Base-by-base conservation (phyloP, 2,329 filamentous ascomycete genomes). In the Diplodia mutila region DNA sequence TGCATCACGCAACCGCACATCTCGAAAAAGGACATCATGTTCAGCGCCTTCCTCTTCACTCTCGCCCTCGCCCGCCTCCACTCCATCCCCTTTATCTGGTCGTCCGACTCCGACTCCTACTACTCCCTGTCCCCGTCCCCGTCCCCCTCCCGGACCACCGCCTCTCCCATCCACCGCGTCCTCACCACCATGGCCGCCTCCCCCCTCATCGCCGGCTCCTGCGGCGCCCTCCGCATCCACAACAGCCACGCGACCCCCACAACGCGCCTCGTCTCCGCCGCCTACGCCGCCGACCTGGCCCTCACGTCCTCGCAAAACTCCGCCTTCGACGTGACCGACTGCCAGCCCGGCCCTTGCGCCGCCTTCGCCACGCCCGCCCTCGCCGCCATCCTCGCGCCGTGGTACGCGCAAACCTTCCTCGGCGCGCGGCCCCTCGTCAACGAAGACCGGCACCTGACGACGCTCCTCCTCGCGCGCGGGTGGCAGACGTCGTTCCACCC, bases 21-120 rank as follows among this genome's bases (percentile, higher is more conserved):
- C 69, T 76, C 78, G 71, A 80, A 80, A 68, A 80, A 80, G 61
- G 78, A 75, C 5, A 76, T 80, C 55, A 78, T 80, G 78, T 80
- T 80, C 59, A 78, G 75, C 6, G 72, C 76, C 14, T 77, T 79
- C 66, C 71, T 80, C 18, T 77, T 80, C 54, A 71, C 73, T 1
- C 71, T 78, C 23, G 75, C 77, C 1, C 71, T 80, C 14, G 72
- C 76, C 4, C 74, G 78, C 29, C 70, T 72, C 18, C 71, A 78
- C 3, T 72, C 72, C 2, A 70, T 79, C 46, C 76, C 78, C 46
- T 80, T 75, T 59, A 67, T 80, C 1, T 80, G 78, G 77, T 76
- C 77, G 1, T 77, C 75, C 4, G 78, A 80, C 63, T 78, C 77
- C 5, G 77, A 80, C 49, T 76, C 76, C 2, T 72, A 76, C 37